A percentile compares a stretch with the other conserved stretches of the same genome.
These are phyloP conservation scores for Erodium texanum DNA, from an alignment of 441 rosid genomes.

Conservation along the genomic window DNA sequence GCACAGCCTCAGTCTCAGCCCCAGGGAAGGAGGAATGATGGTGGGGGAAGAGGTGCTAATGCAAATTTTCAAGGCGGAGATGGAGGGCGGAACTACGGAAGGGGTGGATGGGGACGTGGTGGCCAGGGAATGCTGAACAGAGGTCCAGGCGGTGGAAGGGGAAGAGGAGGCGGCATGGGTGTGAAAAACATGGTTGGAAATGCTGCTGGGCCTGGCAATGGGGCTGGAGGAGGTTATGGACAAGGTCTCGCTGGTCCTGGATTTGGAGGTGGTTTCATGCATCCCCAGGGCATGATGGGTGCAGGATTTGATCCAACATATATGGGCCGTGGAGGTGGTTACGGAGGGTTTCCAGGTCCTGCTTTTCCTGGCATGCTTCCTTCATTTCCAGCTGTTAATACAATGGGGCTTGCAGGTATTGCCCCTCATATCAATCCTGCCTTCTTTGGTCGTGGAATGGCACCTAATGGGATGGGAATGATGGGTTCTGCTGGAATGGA, in stretches of 20 bases:
- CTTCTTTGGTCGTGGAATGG: constrained; percentile 78
- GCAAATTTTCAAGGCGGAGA: constrained; percentile 75
- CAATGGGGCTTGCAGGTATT: constrained; percentile 87
- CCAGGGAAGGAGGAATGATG: constrained; percentile 61
- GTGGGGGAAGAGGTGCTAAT: constrained; percentile 55
- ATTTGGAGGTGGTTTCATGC: constrained; percentile 71
- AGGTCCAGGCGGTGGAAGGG: constrained; percentile 77
- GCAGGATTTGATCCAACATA: constrained; percentile 59
- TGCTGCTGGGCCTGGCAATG: constrained; percentile 33
- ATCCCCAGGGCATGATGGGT: constrained; percentile 87
- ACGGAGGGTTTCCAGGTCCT: constrained; percentile 74
- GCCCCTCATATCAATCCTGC: constrained; percentile 99
- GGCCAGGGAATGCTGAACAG: constrained; percentile 64
- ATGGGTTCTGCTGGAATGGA: constrained; percentile 79
- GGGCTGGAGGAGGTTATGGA: constrained; percentile 68
- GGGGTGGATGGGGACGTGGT: constrained; percentile 89
- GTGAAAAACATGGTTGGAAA: constrained; percentile 52
- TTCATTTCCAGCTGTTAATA: constrained; percentile 69
- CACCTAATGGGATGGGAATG: constrained; percentile 63
- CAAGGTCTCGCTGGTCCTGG: constrained; percentile 74
- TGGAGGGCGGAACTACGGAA: constrained; percentile 63
- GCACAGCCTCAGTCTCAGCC: constrained; percentile 54
- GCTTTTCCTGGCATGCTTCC: constrained; percentile 76
- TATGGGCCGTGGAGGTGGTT: constrained; percentile 80
- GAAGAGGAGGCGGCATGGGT: constrained; percentile 62